Evolutionary conservation across 75 land plant species (phyloP), one percentile per base, ranked within the genome.

Genomic region (Selaginella moellendorffii): DNA sequence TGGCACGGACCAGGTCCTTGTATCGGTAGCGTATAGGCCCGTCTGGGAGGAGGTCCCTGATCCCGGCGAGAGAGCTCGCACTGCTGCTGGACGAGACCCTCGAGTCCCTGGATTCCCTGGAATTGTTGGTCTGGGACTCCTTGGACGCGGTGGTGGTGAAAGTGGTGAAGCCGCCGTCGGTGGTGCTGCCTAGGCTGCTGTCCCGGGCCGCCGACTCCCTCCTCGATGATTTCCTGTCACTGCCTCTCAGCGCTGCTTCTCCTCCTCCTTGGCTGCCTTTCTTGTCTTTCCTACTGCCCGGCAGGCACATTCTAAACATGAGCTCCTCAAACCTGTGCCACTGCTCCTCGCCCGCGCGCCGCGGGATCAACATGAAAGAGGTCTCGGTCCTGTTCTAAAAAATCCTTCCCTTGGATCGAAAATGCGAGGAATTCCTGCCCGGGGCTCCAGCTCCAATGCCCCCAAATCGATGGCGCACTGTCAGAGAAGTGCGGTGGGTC

Each of bases 1-100:
- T 71, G 0, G 74, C 78, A 1, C 19, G 9, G 53, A 67, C 22
- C 26, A 76, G 30, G 42, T 76, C 78, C 28, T 67, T 63, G n/a
- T 63, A 42, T 2, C 29, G 42, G 46, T 36, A 36, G 5, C 5
- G 5, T 36, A 36, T 14, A 14, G 46, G 46, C 14, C 46, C 46
- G 46, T 36, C 46, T 14, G 10, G 46, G 46, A 36, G 14, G 46
- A 36, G 46, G 10, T 36, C 46, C 46, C 46, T 5, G 5, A 36
- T 36, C 46, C 46, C 46, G 46, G 46, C 46, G 5, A 36, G 14
- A 14, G 46, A 36, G 46, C 46, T 36, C 14, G 46, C 14, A 5
- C 10, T 36, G 46, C 10, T 36, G 46, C 14, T 36, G 46, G 10
- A 5, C 10, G 10, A 5, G 46, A 5, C 14, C 14, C 10, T 5